Evolutionary conservation across 768 basidiomycete genomes (phyloP), one percentile per base, ranked within the genome.

Genomic region (Lentinus brumalis): DNA sequence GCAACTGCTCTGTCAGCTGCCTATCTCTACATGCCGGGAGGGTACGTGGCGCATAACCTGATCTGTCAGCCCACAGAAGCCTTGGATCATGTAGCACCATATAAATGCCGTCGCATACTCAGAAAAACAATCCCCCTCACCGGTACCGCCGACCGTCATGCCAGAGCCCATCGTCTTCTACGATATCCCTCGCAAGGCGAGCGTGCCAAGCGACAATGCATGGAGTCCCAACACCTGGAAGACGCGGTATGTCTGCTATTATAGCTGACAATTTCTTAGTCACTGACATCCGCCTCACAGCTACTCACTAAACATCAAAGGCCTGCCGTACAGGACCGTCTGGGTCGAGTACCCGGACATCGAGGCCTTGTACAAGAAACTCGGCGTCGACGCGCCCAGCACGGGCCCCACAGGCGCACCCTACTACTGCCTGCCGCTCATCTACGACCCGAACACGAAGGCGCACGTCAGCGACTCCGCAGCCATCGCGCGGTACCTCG

Each of bases 301-400:
- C 8, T 64, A 57, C 53, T 75, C 74, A 5, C 65, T 79, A 46
- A 78, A 79, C 60, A 73, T 73, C 67, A 81, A 82, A 60, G 67
- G 68, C n/a, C 44, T 79, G 12, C 67, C 77, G 1, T 80, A 80
- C 71, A 77, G 71, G 60, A 84, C 82, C 6, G 74, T 77, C 49
- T 82, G 80, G 78, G 66, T 84, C 57, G 83, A 84, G 57, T 81
- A 77, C 61, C 79, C 79, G 1, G 80, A 85, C 54, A 80, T 87
- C 52, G 76, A 71, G 53, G 26, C 50, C 1, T 64, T 69, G 47
- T 70, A 70, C 68, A 73, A 72, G 56, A 69, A 76, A 49, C 57
- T 78, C 26, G 76, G 77, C 0, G 76, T 78, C 3, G 57, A 66
- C 0, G 76, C 80, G 5, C 79, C 76, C 0, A 51, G 46, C n/a